These are phyloP conservation scores for Botrytis pseudocinerea DNA, from an alignment of 2,329 filamentous ascomycete genomes.

Conservation along the genomic window DNA sequence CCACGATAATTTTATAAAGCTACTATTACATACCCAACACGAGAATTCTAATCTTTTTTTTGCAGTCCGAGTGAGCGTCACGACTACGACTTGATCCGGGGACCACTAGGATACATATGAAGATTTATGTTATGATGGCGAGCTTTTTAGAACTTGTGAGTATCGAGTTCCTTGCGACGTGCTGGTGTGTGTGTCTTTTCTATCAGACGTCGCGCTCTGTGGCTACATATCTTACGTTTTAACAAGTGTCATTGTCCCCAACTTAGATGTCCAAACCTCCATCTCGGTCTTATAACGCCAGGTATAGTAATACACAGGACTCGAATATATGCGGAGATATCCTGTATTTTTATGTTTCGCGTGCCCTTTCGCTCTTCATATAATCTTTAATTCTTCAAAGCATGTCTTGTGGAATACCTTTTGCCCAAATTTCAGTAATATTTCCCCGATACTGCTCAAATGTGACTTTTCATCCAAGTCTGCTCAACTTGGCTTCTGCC, in stretches of 20 bases:
- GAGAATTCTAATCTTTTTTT: background rate
- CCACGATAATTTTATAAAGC: background rate
- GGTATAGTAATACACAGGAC: background rate
- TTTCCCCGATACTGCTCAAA: conserved; percentile 11
- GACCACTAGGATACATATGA: background rate
- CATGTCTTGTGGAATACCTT: background rate
- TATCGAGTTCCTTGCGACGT: background rate
- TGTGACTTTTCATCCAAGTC: conserved; percentile 15
- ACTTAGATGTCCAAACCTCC: background rate
- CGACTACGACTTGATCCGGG: background rate
- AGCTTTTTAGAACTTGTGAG: background rate
- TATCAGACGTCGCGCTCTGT: background rate
- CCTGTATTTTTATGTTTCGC: background rate
- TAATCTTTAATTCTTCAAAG: background rate
- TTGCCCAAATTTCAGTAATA: conserved; percentile 17
- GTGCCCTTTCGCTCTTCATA: background rate
- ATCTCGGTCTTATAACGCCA: background rate
- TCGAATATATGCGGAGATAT: background rate
- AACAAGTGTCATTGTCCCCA: background rate
- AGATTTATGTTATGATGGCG: background rate
- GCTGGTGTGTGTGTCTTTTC: background rate
- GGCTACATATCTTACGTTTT: background rate
- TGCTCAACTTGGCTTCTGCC: conserved; percentile 17
- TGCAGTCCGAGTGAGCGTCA: background rate
- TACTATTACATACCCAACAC: conserved; percentile 1